These are phyloP conservation scores for Cystobasidium slooffiae DNA, from an alignment of 1,284 basidiomycete species.

Conservation along the genomic window DNA sequence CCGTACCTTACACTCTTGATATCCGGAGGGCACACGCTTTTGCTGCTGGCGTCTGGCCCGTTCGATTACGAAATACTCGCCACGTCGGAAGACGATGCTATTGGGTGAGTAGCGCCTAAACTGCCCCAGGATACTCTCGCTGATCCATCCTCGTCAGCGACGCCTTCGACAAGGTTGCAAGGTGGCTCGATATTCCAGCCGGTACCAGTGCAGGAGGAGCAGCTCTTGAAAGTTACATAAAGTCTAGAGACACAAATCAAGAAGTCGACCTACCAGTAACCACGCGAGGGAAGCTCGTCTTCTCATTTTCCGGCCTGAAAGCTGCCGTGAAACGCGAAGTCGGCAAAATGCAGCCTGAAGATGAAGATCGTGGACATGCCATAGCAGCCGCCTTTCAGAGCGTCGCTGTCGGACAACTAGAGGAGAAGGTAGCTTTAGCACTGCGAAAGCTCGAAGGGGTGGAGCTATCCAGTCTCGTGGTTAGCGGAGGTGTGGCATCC, in stretches of 20 bases:
- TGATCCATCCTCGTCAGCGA: conserved; percentile 1
- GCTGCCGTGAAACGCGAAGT: conserved; percentile 46
- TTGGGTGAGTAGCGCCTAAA: conserved; percentile 63
- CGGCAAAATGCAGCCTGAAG: conserved; percentile 9
- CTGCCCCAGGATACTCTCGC: background rate
- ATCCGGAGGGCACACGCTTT: conserved; percentile 87
- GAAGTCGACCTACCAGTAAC: conserved; percentile 59
- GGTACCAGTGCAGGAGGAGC: conserved; percentile 68
- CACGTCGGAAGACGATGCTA: conserved; percentile 73
- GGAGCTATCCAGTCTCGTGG: conserved; percentile 63
- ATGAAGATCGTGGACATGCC: conserved; percentile 49
- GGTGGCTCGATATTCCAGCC: conserved; percentile 70
- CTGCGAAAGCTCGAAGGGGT: conserved; percentile 61
- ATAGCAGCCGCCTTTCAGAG: conserved; percentile 74
- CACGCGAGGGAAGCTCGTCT: conserved; percentile 65
- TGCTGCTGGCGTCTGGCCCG: conserved; percentile 71
- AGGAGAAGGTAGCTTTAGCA: conserved; percentile 70
- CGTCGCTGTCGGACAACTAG: conserved; percentile 72
- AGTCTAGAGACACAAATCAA: conserved; percentile 50
- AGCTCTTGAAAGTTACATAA: conserved; percentile 70
- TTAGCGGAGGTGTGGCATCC: conserved; percentile 88
- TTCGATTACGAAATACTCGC: conserved; percentile 71
- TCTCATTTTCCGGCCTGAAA: conserved; percentile 73
- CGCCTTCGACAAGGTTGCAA: conserved; percentile 75
- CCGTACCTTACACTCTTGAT: conserved; percentile 86